phyloP scores from a whole-genome alignment of 352 stramenopile species.

The Phytophthora sp. region DNA sequence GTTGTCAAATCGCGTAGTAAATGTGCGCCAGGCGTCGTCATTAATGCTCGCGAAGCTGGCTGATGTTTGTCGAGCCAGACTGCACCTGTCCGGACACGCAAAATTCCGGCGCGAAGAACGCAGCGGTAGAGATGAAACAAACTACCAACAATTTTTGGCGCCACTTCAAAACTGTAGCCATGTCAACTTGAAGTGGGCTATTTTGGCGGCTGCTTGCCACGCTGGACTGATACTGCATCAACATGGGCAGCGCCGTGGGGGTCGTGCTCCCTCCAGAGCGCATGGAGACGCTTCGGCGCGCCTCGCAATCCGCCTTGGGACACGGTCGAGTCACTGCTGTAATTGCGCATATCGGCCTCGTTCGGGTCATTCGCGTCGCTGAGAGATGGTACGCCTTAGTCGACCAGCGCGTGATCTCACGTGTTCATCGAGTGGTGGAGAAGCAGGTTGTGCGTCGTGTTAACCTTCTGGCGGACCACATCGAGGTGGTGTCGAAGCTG shows the following conservation, averaged over 20 bases:
- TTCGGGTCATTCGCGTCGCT: slow-evolving; percentile 43
- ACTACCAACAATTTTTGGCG: neutral
- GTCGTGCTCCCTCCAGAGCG: slow-evolving; percentile 40
- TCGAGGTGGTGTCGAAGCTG: slow-evolving; percentile 64
- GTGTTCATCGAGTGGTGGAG: slow-evolving; percentile 57
- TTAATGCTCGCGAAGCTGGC: neutral
- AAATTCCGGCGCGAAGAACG: slow-evolving; percentile 1
- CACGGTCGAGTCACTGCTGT: slow-evolving; percentile 38
- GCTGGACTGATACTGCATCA: neutral
- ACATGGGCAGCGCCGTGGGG: slow-evolving; percentile 62
- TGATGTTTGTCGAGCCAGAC: neutral
- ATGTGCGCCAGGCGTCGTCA: neutral
- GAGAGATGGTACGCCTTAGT: slow-evolving; percentile 56
- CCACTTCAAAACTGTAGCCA: slow-evolving; percentile 25
- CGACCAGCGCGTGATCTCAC: slow-evolving; percentile 59
- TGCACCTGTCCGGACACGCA: slow-evolving; percentile 11
- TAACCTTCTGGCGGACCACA: slow-evolving; percentile 47
- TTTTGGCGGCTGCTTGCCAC: slow-evolving; percentile 20
- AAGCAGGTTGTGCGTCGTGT: slow-evolving; percentile 53
- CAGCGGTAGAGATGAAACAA: slow-evolving; percentile 31
- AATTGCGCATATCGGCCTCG: slow-evolving; percentile 40
- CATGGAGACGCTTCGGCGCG: slow-evolving; percentile 26
- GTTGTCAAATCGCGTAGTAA: neutral
- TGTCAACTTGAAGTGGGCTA: slow-evolving; percentile 36
- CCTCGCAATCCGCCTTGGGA: slow-evolving; percentile 29